Evolutionary conservation across 345 rosid genomes (phyloP), one percentile per base, ranked within the genome.

Genomic region (Salix purpurea): DNA sequence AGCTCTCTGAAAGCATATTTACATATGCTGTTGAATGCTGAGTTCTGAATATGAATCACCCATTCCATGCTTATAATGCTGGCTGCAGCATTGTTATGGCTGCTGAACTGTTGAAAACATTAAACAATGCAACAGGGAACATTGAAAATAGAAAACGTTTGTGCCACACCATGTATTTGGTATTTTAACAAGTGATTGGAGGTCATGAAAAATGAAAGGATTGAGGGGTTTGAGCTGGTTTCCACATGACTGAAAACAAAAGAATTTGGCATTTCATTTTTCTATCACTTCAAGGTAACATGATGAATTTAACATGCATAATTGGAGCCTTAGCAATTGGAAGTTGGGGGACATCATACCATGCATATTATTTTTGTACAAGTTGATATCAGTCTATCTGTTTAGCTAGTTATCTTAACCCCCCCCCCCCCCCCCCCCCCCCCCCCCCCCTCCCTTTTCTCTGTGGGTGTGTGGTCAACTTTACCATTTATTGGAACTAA

Each of bases 401-500:
- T 46, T 46, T 52, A 34, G 40, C 44, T 15, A 75, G 24, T 21
- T 65, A 52, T 14, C 62, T 12, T n/a, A 48, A 2, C 12, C 16
- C 9, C 34, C 30, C 0, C n/a, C 8, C 10, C 16, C 5, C 1
- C 0, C n/a, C 8, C 10, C 16, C 5, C 1, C n/a, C n/a, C n/a
- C n/a, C 28, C 30, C 2, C 30, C 30, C 30, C 0, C n/a, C 8
- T 16, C 16, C 5, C 1, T 13, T 9, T 8, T 52, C 18, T 15
- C 1, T 34, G 13, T 23, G 24, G 24, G 21, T 75, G 23, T 66
- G 76, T 50, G n/a, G n/a, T 50, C 5, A 66, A 50, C 13, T n/a
- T 60, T 66, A 76, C 48, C 26, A 24, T 67, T 23, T 18, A 24
- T 67, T 39, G 40, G n/a, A 67, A 71, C 52, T 77, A 48, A 77